Conservation (phyloP, 2,329 filamentous ascomycete genomes). For the Gaeumannomyces sp. region DNA sequence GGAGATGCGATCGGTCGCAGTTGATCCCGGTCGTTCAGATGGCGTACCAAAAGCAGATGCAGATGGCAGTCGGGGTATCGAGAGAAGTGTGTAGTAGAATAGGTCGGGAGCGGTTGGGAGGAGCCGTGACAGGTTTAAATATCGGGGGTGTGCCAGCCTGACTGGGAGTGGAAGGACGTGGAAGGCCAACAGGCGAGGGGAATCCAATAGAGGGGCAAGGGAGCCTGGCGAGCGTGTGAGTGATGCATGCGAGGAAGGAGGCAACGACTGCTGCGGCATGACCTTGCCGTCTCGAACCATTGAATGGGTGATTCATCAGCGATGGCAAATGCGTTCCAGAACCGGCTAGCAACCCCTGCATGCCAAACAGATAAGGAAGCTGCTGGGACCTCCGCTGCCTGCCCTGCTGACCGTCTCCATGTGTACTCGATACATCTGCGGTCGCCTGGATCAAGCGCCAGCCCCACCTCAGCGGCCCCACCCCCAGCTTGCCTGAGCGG, state of each 20-base stretch:
- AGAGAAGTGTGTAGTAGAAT: conserved; percentile 19
- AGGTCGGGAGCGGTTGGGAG: conserved; percentile 13
- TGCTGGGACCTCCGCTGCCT: not conserved
- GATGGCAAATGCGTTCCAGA: conserved; percentile 5
- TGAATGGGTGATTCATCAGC: conserved; percentile 9
- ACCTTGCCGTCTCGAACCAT: not conserved
- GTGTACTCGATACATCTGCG: not conserved
- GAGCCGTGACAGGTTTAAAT: conserved; percentile 1
- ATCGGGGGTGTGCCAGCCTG: not conserved
- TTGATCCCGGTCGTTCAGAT: not conserved
- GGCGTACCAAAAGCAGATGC: too few relatives aligned
- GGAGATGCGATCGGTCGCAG: conserved; percentile 13
- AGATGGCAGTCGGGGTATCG: not conserved
- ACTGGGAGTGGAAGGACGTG: conserved; percentile 5
- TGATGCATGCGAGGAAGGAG: not conserved
- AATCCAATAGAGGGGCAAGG: conserved; percentile 4
- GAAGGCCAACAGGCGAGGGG: conserved; percentile 4
- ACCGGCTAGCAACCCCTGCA: conserved; percentile 6
- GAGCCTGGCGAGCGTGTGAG: conserved; percentile 7
- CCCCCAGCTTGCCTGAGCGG: not conserved
- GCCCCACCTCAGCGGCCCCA: too few relatives aligned
- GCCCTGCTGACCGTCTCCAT: not conserved
- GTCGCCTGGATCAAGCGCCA: not conserved
- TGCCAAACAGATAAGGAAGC: not conserved
- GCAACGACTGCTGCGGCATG: not conserved